Evolutionary conservation across 192 early-diverging fungal genomes (phyloP), one percentile per base, ranked within the genome.

Genomic region (Jimgerdemannia lactiflua): DNA sequence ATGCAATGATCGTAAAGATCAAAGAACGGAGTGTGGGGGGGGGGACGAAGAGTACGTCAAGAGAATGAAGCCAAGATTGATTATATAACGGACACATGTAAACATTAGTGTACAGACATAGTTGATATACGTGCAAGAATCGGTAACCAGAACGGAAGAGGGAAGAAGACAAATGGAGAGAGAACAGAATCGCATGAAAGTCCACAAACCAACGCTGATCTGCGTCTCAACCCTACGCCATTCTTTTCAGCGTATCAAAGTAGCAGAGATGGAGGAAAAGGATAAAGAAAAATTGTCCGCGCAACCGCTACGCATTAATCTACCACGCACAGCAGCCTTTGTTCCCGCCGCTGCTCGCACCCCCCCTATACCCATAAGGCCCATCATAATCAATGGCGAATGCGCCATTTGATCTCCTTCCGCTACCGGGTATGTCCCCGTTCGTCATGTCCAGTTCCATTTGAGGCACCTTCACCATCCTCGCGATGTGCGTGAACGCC

Each of bases 401-500:
- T 14, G 49, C 49, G 14, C 49, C 14, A 59, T 59, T 59, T 14
- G 8, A 6, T 59, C 49, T 6, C 49, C 49, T 59, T 10, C 49
- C 49, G 14, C 49, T 59, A 59, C 49, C 6, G 8, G 49, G 49
- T 14, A 59, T 75, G 40, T 73, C 66, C 54, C 70, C 73, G 64
- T 54, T 70, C 42, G 71, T 77, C 85, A 88, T 81, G 69, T 88
- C 85, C 18, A 88, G 39, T 71, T 88, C 87, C 78, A 88, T 74
- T 44, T 84, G 85, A 8, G 85, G 85, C 63, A 86, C 78, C 75
- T 84, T 88, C 43, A 88, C 85, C 64, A 86, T 85, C 59, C 82
- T 81, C 6, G 97, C 97, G 72, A 94, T 95, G 73, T 89, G 91
- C n/a, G 94, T 90, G 82, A 97, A 99, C 4, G 97, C 97, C 69